phyloP scores from a whole-genome alignment of 2,329 filamentous ascomycete species.

The Penicillium concentricum region DNA sequence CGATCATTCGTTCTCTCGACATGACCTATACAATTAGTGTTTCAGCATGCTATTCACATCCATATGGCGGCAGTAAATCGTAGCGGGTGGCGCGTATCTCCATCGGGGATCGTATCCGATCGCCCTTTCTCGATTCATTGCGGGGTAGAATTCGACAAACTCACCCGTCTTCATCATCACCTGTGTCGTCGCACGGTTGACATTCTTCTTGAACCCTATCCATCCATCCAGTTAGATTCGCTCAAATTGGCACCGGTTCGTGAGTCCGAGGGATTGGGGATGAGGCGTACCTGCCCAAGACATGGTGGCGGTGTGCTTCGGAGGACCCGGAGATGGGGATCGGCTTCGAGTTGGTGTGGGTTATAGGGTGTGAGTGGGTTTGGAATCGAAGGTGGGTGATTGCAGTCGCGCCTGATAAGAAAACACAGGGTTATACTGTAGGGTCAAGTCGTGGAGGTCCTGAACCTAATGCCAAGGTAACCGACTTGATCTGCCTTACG shows the following conservation, averaged over 20 bases:
- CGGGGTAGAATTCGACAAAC: constrained; percentile 24
- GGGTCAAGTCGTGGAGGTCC: background rate
- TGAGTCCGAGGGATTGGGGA: background rate
- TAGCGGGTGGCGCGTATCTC: background rate
- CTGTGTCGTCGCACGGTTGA: constrained; percentile 97
- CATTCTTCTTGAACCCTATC: constrained; percentile 90
- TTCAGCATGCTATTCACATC: background rate
- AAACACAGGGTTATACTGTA: background rate
- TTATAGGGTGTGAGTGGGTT: background rate
- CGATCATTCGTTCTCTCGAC: constrained; percentile 98
- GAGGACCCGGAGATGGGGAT: background rate
- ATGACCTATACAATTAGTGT: constrained; percentile 59
- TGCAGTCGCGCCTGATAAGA: background rate
- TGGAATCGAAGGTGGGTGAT: background rate
- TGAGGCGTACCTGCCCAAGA: constrained; percentile 64
- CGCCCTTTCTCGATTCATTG: constrained; percentile 14
- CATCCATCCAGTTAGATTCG: background rate
- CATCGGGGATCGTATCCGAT: background rate
- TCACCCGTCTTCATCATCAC: constrained; percentile 98
- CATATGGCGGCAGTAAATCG: background rate
- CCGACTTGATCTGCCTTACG: constrained; percentile 4
- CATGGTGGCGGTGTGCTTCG: constrained; percentile 49
- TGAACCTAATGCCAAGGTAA: constrained; percentile 2
- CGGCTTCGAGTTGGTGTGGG: background rate
- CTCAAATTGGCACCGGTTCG: background rate